These are phyloP conservation scores for Aspergillus ibericus DNA, from an alignment of 2,329 filamentous ascomycete genomes.

Conservation along the genomic window DNA sequence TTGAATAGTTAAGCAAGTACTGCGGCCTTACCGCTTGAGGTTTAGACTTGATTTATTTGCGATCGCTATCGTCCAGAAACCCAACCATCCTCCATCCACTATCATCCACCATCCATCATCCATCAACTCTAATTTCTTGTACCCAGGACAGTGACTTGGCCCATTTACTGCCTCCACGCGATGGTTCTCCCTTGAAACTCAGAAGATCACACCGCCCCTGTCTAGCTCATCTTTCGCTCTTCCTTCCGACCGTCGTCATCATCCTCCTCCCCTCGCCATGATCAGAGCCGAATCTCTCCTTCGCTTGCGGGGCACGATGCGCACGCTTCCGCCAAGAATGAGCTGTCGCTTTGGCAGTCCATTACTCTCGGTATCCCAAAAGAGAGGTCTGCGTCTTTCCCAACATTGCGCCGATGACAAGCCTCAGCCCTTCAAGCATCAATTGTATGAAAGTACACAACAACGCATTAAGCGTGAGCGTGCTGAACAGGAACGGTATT, in stretches of 20 bases:
- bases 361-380: slow-evolving; percentile 11
- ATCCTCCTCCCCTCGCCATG: slow-evolving; percentile 17
- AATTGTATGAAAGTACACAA: slow-evolving; percentile 62
- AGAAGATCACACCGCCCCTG: neutral
- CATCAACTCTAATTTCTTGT: neutral
- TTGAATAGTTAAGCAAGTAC: neutral
- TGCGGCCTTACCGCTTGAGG: neutral
- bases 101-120: neutral
- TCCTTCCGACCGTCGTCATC: neutral
- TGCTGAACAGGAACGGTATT: slow-evolving; percentile 55
- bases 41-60: neutral
- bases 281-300: slow-evolving; percentile 17
- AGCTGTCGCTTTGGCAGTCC: neutral
- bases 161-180: neutral
- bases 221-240: neutral
- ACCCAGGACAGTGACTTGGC: too few relatives aligned
- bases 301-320: slow-evolving; percentile 20
- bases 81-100: neutral
- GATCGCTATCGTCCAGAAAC: neutral
- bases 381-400: slow-evolving; percentile 26
- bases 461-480: slow-evolving; percentile 60
- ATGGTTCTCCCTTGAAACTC: neutral
- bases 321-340: slow-evolving; percentile 15
- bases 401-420: slow-evolving; percentile 28
- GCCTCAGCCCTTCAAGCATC: slow-evolving; percentile 56